Percentiles rank a stretch among this genome's conserved stretches.
phyloP scores from a whole-genome alignment of 2,329 filamentous ascomycete genomes.

The Phialocephala sp. region DNA sequence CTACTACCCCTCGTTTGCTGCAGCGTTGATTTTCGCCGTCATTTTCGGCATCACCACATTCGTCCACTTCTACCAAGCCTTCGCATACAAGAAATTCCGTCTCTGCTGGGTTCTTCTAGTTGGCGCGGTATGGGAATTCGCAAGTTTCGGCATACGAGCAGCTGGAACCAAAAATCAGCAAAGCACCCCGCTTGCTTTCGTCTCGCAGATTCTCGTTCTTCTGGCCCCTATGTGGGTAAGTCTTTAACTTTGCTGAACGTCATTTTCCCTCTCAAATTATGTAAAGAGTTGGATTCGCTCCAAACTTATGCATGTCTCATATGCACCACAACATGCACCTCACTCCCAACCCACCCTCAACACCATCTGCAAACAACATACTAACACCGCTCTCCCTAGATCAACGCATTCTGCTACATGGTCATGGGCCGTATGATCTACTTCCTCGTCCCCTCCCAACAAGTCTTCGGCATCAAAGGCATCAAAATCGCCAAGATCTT shows the following conservation, averaged over 20 bases:
- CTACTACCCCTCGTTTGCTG: constrained; percentile 47
- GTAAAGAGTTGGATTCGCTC: too few species aligned
- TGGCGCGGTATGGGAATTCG: constrained; percentile 50
- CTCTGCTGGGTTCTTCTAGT: constrained; percentile 53
- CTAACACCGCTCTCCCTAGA: not conserved
- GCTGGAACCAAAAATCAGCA: constrained; percentile 49
- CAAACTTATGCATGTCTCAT: too few species aligned
- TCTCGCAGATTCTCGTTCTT: constrained; percentile 50
- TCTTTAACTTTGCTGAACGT: not conserved
- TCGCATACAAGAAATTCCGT: constrained; percentile 44
- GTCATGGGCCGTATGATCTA: constrained; percentile 44
- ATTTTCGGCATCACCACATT: constrained; percentile 45
- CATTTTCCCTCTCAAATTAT: too few species aligned
- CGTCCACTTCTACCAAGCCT: constrained; percentile 45
- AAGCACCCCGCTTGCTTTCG: constrained; percentile 39
- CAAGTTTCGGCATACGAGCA: constrained; percentile 48
- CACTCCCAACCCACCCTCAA: not conserved
- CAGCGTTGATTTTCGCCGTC: constrained; percentile 45
- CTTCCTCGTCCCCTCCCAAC: constrained; percentile 46
- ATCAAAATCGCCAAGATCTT: constrained; percentile 51
- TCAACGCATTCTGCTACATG: constrained; percentile 45
- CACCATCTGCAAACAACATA: not conserved
- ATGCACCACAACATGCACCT: too few species aligned
- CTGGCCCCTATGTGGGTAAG: constrained; percentile 42
- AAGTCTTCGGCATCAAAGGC: constrained; percentile 43